Conservation (phyloP, 2,329 filamentous ascomycete genomes). For the Colletotrichum magnum region DNA sequence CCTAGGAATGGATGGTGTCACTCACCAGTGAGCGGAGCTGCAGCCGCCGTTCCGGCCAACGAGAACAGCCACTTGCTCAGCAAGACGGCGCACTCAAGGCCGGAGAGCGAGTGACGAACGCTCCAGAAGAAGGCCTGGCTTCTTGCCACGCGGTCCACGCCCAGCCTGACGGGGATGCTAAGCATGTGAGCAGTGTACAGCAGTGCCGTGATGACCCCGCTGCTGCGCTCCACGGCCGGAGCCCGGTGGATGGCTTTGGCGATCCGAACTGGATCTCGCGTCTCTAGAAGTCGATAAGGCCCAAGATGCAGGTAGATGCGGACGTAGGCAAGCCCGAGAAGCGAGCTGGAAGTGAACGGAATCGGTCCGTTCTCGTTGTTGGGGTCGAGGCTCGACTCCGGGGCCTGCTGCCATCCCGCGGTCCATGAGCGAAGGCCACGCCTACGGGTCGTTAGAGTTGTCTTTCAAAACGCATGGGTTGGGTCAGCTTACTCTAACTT, state of each 20-base stretch:
- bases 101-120: constrained; percentile 68
- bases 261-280: constrained; percentile 57
- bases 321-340: constrained; percentile 61
- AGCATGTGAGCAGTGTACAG: constrained; percentile 68
- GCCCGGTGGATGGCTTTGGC: constrained; percentile 54
- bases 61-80: constrained; percentile 64
- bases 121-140: constrained; percentile 72
- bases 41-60: constrained; percentile 43
- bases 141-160: constrained; percentile 67
- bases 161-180: constrained; percentile 68
- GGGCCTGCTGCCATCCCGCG: constrained; percentile 55
- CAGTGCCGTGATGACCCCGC: constrained; percentile 63
- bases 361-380: constrained; percentile 58
- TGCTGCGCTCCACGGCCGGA: constrained; percentile 60
- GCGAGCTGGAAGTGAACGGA: constrained; percentile 60
- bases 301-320: constrained; percentile 62
- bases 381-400: constrained; percentile 55
- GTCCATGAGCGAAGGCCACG: constrained; percentile 55
- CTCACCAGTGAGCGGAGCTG: constrained; percentile 48
- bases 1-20: no score
- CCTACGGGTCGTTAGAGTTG: constrained; percentile 38
- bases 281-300: constrained; percentile 58
- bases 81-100: constrained; percentile 68
- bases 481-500: constrained; percentile 50
- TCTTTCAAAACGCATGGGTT: background rate